Percentiles rank a stretch among this genome's conserved stretches.
Conservation (phyloP, 78 protist genomes). For the Paratrimastix pyriformis region DNA sequence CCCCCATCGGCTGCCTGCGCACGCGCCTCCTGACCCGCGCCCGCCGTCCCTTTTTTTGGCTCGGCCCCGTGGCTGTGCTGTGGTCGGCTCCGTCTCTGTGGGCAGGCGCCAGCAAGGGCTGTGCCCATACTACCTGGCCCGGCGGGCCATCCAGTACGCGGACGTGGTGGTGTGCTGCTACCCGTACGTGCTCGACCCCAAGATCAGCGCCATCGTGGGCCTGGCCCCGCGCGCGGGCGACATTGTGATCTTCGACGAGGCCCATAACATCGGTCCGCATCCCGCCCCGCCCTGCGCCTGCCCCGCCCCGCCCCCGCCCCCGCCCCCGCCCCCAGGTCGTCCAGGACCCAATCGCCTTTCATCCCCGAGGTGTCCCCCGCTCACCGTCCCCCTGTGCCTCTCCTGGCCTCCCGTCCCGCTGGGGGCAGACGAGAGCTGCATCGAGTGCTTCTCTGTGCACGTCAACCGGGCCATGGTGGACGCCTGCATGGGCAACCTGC, state of each 20-base stretch:
- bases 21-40: not conserved
- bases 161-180: constrained; percentile 83
- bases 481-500: not conserved
- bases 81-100: too few species aligned
- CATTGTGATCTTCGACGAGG: constrained; percentile 92
- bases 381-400: too few species aligned
- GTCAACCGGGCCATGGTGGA: constrained; percentile 40
- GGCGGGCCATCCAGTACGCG: constrained; percentile 42
- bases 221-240: constrained; percentile 43
- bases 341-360: too few species aligned
- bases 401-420: too few species aligned
- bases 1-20: not conserved
- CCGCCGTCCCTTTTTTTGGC: not conserved
- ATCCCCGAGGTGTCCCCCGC: too few species aligned
- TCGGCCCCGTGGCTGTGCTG: not conserved
- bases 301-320: not conserved
- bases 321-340: too few species aligned
- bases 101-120: not conserved
- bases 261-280: constrained; percentile 86
- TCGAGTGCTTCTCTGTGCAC: constrained; percentile 68
- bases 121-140: constrained; percentile 90
- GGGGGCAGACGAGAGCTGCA: constrained; percentile 83
- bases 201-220: constrained; percentile 58
- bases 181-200: constrained; percentile 89
- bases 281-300: too few species aligned